phyloP scores from a whole-genome alignment of 1,284 basidiomycete species.

The Sanghuangporus sanghuang region DNA sequence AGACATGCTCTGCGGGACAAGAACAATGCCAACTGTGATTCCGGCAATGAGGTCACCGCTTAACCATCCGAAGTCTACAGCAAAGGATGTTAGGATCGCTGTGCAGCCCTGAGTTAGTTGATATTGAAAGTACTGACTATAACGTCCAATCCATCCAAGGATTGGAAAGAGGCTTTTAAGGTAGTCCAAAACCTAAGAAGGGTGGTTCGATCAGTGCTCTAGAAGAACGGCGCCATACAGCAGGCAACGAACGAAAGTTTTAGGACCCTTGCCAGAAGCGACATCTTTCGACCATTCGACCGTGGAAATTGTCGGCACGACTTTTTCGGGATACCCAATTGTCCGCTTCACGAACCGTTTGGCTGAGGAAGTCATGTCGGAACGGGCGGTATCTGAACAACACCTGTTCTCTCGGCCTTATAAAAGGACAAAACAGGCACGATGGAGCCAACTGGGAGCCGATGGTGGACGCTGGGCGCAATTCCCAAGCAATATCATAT shows the following conservation, averaged over 20 bases:
- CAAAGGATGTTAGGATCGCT: not conserved
- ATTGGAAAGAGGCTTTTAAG: constrained; percentile 77
- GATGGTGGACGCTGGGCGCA: not conserved
- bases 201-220: constrained; percentile 12
- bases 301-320: constrained; percentile 51
- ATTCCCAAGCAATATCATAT: not conserved
- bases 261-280: constrained; percentile 34
- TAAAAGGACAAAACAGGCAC: not conserved
- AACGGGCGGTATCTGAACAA: constrained; percentile 2
- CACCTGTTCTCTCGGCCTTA: not conserved
- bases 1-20: constrained; percentile 87
- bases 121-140: constrained; percentile 51
- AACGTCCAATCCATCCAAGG: constrained; percentile 75
- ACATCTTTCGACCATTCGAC: constrained; percentile 45
- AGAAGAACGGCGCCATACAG: constrained; percentile 2
- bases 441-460: not conserved
- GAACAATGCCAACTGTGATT: constrained; percentile 86
- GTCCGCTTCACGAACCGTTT: constrained; percentile 53
- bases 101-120: not conserved
- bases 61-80: constrained; percentile 63
- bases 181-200: constrained; percentile 52
- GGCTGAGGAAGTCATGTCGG: constrained; percentile 34
- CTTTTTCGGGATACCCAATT: constrained; percentile 56
- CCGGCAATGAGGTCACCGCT: constrained; percentile 84
- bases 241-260: constrained; percentile 36